Conservation (phyloP, 208 protist species). For the Trypanosoma vivax region DNA sequence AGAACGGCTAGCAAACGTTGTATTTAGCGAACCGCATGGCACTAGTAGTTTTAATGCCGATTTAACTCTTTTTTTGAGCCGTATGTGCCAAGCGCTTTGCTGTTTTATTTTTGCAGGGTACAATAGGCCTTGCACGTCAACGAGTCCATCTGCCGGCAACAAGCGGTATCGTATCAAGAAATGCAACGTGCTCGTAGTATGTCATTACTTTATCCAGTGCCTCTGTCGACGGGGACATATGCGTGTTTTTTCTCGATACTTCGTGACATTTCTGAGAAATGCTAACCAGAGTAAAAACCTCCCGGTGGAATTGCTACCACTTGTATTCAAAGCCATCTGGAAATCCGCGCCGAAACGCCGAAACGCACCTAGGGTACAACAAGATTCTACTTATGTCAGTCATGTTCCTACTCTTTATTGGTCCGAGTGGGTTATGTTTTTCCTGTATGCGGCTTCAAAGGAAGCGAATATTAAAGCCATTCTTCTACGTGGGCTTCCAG, state of each 20-base stretch:
- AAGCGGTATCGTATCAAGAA: conserved; percentile 3
- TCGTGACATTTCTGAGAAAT: conserved; percentile 4
- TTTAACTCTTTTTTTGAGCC: conserved; percentile 7
- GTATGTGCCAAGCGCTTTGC: conserved; percentile 18
- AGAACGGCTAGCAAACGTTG: conserved; percentile 12
- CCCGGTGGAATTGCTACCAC: conserved; percentile 8
- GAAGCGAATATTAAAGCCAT: conserved; percentile 3
- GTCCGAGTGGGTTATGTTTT: conserved; percentile 10
- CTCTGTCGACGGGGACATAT: conserved; percentile 9
- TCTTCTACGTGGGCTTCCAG: conserved; percentile 4
- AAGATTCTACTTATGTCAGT: neutral
- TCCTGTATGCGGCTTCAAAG: conserved; percentile 7
- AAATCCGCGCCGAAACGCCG: conserved; percentile 5
- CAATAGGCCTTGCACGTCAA: neutral
- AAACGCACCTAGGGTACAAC: neutral
- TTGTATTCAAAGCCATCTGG: conserved; percentile 12
- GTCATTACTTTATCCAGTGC: neutral
- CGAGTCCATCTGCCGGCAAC: neutral
- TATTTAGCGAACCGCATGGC: neutral
- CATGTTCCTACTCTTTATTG: neutral
- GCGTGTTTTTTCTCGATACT: conserved; percentile 9
- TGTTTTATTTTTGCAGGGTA: conserved; percentile 14
- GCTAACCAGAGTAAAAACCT: neutral
- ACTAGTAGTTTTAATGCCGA: conserved; percentile 5
- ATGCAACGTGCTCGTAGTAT: conserved; percentile 1